phyloP scores from a whole-genome alignment of 352 stramenopile genomes.

The Salisapilia sapeloensis region DNA sequence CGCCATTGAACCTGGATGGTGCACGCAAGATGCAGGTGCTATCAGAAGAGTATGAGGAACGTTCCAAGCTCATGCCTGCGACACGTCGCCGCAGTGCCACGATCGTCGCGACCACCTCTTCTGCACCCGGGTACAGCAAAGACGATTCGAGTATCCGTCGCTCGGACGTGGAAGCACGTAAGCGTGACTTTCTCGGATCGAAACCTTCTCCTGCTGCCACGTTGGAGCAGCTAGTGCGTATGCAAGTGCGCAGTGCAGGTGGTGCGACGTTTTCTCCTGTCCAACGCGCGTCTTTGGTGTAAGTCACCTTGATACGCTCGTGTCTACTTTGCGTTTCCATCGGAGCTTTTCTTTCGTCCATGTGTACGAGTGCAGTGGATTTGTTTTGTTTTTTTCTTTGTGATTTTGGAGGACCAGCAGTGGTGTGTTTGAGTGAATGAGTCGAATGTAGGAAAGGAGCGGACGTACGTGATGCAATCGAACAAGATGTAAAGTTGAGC shows the following conservation, averaged over 20 bases:
- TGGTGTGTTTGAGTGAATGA: no score
- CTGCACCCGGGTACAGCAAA: constrained; percentile 12
- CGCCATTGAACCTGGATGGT: constrained; percentile 62
- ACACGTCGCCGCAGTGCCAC: constrained; percentile 49
- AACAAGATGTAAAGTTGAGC: no score
- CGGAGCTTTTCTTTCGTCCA: no score
- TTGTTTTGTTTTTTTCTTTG: no score
- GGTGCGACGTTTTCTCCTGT: constrained; percentile 19
- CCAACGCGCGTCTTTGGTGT: constrained; percentile 41
- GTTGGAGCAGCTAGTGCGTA: constrained; percentile 69
- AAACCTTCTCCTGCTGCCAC: constrained; percentile 52
- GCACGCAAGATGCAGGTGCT: constrained; percentile 79
- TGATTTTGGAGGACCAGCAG: no score
- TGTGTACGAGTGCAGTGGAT: no score
- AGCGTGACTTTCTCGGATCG: constrained; percentile 3
- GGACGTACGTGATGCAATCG: no score
- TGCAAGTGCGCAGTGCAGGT: constrained; percentile 61
- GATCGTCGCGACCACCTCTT: constrained; percentile 55
- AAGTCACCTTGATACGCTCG: no score
- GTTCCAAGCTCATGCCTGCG: constrained; percentile 52
- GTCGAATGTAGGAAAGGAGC: no score
- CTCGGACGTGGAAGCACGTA: constrained; percentile 3
- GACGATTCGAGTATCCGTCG: no score
- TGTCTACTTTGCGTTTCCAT: no score
- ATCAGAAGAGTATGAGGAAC: constrained; percentile 76